Base-by-base conservation (phyloP, 2,329 filamentous ascomycete species). In the Penicillium sp. region DNA sequence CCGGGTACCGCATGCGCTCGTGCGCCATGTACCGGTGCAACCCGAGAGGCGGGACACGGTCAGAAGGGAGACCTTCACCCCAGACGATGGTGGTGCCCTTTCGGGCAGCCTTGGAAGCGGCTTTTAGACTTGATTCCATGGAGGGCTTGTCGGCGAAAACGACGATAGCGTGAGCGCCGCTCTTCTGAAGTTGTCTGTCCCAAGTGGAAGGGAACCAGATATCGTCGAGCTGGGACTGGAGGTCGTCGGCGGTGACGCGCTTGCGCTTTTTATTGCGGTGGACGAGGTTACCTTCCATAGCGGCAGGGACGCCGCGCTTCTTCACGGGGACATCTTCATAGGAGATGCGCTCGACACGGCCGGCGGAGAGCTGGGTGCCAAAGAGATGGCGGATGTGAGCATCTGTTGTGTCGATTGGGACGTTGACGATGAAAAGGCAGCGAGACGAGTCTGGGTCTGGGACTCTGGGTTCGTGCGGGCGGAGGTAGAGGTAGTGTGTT, bases 401-500 rank as follows among this genome's bases (percentile, higher is more conserved):
- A 49, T 89, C 84, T 4, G 89, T 95, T 51, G 89, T 85, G 66
- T 96, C 91, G 55, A 86, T 78, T 6, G 93, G 93, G 0, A 95
- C 74, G 63, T 98, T 97, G 56, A 91, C 87, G n/a, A 95, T 67
- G 71, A 95, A 98, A 15, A 98, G 78, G 53, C 88, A 90, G 60
- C 91, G 84, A 13, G 82, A 75, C 60, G 92, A 87, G 68, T 87
- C 80, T 47, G 80, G 77, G 6, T 86, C 87, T 12, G 88, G 83
- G 35, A 88, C 79, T 72, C 87, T 89, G 53, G 92, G 90, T 40
- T 84, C 79, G 71, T 97, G 91, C 47, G 83, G 83, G 57, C 89
- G 88, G 47, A 97, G 73, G 73, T 95, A 95, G 62, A 97, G 76
- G 71, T 91, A 89, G 73, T 97, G 93, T 43, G 81, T 82, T 50